Percentiles rank a stretch among this genome's conserved stretches.
phyloP scores from a whole-genome alignment of 2,329 filamentous ascomycete species.

The Calonectria pseudoturangicola region DNA sequence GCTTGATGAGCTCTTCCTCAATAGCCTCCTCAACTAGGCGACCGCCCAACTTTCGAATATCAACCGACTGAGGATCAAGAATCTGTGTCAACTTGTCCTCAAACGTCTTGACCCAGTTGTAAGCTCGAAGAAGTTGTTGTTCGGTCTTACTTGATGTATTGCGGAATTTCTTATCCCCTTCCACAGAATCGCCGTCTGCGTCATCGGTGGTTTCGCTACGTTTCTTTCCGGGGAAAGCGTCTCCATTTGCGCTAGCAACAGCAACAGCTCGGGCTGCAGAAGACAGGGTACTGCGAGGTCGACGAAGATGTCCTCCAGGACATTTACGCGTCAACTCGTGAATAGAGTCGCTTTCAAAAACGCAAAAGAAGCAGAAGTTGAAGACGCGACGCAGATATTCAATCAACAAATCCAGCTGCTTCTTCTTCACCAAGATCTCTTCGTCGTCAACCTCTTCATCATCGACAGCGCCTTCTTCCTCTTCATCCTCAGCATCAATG shows the following conservation, averaged over 20 bases:
- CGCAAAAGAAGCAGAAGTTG: constrained; percentile 99
- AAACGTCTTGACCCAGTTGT: constrained; percentile 99
- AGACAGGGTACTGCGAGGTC: constrained; percentile 90
- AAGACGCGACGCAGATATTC: constrained; percentile 97
- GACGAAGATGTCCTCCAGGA: constrained; percentile 95
- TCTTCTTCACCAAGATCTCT: constrained; percentile 93
- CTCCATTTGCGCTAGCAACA: constrained; percentile 86
- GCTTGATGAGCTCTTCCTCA: constrained; percentile 89
- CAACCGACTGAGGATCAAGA: constrained; percentile 90
- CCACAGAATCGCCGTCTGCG: constrained; percentile 68
- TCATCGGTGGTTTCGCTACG: constrained; percentile 79
- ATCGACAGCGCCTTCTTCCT: constrained; percentile 85
- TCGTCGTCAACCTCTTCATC: constrained; percentile 95
- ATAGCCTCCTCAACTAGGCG: constrained; percentile 90
- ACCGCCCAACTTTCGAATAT: constrained; percentile 93
- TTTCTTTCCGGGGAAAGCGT: constrained; percentile 90
- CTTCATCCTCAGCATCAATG: constrained; percentile 85
- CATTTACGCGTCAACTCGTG: constrained; percentile 98
- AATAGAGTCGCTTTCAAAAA: constrained; percentile 97
- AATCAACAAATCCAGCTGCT: constrained; percentile 95
- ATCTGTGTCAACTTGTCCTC: constrained; percentile 97
- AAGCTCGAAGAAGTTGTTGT: constrained; percentile 93
- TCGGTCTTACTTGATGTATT: constrained; percentile 85
- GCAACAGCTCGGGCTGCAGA: constrained; percentile 89
- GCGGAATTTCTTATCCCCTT: constrained; percentile 83